Evolutionary conservation across 805 yeast genomes (phyloP), one percentile per base, ranked within the genome.

Genomic region (Candida montana): DNA sequence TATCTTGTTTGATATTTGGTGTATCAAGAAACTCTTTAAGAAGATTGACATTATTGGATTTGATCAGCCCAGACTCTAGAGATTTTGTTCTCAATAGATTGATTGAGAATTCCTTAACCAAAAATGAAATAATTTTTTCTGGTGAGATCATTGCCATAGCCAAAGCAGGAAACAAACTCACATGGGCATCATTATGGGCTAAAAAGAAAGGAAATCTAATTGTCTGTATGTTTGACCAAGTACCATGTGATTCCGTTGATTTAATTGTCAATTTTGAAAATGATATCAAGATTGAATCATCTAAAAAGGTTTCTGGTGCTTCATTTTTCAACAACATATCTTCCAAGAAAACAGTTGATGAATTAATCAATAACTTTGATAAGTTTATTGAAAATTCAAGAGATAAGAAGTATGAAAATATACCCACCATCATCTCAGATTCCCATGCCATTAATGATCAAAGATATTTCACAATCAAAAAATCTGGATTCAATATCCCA

Each of bases 181-280:
- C 90, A 1, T 81, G 95, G 84, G 89, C 95, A 10, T 84, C 95
- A 0, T 62, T 90, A 42, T 91, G 96, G 96, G 95, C 93, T 1
- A 89, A 89, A 53, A 68, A 78, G 44, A 79, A 81, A 50, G 81
- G 81, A 4, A 76, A 76, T 33, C 62, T 85, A 41, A 72, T 89
- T 40, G 82, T 88, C 37, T 81, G 93, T 66, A 87, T 87, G 67
- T 81, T 90, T 56, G 95, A 89, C 55, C 93, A 87, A 56, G 87
- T 89, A 23, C 85, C 79, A 3, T 77, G 83, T 55, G 79, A 74
- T 53, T 78, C 82, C n/a, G 68, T 79, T 42, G 86, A 81, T 54
- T 60, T 81, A 9, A 59, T 69, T 10, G 62, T 79, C 19, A 67
- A 66, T 32, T 44, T 46, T 40, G 31, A 35, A 10, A 30, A 35